Evolutionary conservation across 805 yeast genomes (phyloP), one percentile per base, ranked within the genome.

Genomic region (Nakazawaea wickerhamii): DNA sequence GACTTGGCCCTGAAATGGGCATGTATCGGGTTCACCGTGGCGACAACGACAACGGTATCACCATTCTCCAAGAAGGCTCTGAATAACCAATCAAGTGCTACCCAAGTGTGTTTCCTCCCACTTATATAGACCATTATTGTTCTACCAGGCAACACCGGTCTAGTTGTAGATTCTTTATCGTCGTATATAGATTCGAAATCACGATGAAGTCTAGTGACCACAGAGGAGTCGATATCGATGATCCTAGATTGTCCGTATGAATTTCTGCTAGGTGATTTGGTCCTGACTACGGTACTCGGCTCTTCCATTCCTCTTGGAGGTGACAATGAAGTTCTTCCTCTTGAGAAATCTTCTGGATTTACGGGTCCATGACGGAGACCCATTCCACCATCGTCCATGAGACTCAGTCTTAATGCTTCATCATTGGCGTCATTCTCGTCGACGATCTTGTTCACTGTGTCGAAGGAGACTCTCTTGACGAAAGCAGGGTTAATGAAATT

Each of bases 91-190:
- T 85, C 95, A 21, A 85, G 59, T 1, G 88, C 79, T 9, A 83
- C 87, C 95, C 95, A 85, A 0, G 93, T 81, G 62, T 84, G 91
- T 43, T 65, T 70, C 46, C 91, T 64, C 3, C 88, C 95, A 50
- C 80, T 70, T 23, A 85, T 65, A 54, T 83, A 83, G 22, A 81
- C 78, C 55, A 84, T 54, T 4, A 84, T 65, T 1, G 72, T 71
- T 52, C 89, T 65, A 30, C 67, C 64, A 0, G 79, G 78, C 35
- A 77, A 57, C 0, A 70, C 66, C 0, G 76, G 73, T 13, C 49
- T 49, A 15, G 59, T 54, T 26, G 55, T 49, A 22, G 70, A 47
- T 33, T 38, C 28, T 34, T 65, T 58, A 2, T 65, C 64, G 13
- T 62, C 51, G 46, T 75, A 76, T 40, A 77, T 55, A 22, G 58